Conservation (phyloP, 345 rosid genomes). For the Linum trigynum region DNA sequence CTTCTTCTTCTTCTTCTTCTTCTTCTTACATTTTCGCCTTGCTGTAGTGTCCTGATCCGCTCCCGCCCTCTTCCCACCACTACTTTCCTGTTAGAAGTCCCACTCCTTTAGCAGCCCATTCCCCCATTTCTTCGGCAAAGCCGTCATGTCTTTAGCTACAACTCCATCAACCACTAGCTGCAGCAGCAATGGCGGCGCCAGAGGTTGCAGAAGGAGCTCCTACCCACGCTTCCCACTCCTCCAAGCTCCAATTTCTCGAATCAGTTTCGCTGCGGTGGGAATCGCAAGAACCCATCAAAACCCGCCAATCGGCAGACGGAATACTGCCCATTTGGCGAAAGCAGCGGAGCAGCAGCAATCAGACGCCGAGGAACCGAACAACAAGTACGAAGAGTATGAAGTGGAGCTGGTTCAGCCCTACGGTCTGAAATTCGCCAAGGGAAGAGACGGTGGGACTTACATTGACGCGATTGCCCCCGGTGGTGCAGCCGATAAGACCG, state of each 20-base stretch:
- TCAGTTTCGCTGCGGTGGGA: neutral
- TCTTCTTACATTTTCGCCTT: too few species aligned
- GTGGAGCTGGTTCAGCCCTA: slow-evolving; percentile 76
- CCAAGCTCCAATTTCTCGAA: neutral
- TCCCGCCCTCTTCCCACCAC: neutral
- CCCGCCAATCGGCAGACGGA: neutral
- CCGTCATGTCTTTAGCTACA: neutral
- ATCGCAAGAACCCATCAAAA: neutral
- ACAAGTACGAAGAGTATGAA: slow-evolving; percentile 66
- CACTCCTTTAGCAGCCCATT: neutral
- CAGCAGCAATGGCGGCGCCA: neutral
- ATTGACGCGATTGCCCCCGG: slow-evolving; percentile 83
- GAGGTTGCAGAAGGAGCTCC: neutral
- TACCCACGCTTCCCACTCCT: neutral
- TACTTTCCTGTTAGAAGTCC: neutral
- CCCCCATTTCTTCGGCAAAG: neutral
- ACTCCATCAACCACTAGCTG: neutral
- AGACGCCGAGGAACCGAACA: slow-evolving; percentile 22
- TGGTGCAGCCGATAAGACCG: slow-evolving; percentile 73
- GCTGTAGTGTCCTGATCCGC: neutral
- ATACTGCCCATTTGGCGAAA: neutral
- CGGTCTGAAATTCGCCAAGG: slow-evolving; percentile 74
- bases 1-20: too few species aligned
- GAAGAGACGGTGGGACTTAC: slow-evolving; percentile 86
- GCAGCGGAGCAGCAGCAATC: neutral